Base-by-base conservation (phyloP, 1,284 basidiomycete species). In the Inonotus obliquus region DNA sequence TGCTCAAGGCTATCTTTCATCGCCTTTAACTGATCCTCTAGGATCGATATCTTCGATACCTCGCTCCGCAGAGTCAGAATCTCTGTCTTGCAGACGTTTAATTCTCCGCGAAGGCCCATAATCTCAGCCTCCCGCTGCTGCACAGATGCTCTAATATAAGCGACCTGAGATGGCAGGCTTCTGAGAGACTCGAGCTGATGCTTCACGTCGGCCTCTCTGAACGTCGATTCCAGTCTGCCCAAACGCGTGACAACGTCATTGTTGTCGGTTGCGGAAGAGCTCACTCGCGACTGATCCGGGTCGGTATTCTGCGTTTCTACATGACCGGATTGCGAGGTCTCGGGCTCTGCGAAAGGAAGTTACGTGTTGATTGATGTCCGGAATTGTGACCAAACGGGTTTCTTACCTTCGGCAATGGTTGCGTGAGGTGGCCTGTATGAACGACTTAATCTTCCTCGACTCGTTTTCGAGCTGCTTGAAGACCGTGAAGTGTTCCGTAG, bases 401-500 rank as follows among this genome's bases (percentile, higher is more conserved):
- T 29, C 29, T 21, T 27, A 69, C 69, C 73, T 66, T 73, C 87
- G 77, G 87, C 84, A 51, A 89, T 89, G 5, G 81, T 81, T 35
- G 76, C 78, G 70, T 88, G 82, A 19, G 71, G 71, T 2, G 79
- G 80, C 64, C 80, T 81, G 47, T 78, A 71, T 41, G 74, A 78
- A 68, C 71, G 81, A 67, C 78, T 86, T 52, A 72, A 76, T 70
- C 76, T 86, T 55, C 72, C 73, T 66, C 79, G 77, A 68, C 75
- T 81, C 57, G 75, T 75, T 69, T 75, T 83, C 3, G 80, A 74
- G n/a, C 78, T 63, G 66, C 76, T 82, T 35, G 76, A 66, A 0
- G 85, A 81, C 68, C 80, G 85, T 6, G 87, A 88, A n/a, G 87
- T 72, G 48, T 76, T 71, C 58, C 88, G 79, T 32, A 87, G 79